phyloP scores from a whole-genome alignment of 176 grass and related monocot genomes.

The Thinopyrum elongatum region DNA sequence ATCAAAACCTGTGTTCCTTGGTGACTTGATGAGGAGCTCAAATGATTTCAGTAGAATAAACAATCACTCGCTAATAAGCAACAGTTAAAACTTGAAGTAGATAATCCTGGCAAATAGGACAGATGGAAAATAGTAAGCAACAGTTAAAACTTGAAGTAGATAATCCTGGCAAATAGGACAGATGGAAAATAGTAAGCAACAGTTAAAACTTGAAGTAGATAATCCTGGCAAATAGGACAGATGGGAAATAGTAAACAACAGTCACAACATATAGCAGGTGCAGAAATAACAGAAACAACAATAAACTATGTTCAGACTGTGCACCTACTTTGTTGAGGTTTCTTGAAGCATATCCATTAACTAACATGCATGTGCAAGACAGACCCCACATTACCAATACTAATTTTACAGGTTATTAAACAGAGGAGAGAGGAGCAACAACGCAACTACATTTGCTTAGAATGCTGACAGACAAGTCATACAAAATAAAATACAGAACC shows the following conservation, averaged over 20 bases:
- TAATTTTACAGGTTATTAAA: neutral
- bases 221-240: constrained; percentile 19
- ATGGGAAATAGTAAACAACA: neutral
- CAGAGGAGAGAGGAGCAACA: neutral
- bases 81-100: constrained; percentile 26
- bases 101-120: constrained; percentile 18
- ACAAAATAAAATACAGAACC: neutral
- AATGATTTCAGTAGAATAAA: constrained; percentile 23
- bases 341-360: neutral
- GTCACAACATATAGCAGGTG: neutral
- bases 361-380: neutral
- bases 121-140: neutral
- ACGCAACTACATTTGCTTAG: neutral
- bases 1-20: constrained; percentile 30
- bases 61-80: constrained; percentile 14
- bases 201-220: constrained; percentile 25
- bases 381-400: neutral
- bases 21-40: constrained; percentile 10
- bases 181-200: constrained; percentile 7
- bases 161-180: constrained; percentile 19
- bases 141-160: constrained; percentile 22
- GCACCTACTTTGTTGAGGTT: neutral
- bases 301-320: neutral
- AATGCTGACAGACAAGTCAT: neutral
- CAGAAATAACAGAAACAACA: neutral